Conservation (phyloP, 257 asterid genomes). For the Capsicum pubescens region DNA sequence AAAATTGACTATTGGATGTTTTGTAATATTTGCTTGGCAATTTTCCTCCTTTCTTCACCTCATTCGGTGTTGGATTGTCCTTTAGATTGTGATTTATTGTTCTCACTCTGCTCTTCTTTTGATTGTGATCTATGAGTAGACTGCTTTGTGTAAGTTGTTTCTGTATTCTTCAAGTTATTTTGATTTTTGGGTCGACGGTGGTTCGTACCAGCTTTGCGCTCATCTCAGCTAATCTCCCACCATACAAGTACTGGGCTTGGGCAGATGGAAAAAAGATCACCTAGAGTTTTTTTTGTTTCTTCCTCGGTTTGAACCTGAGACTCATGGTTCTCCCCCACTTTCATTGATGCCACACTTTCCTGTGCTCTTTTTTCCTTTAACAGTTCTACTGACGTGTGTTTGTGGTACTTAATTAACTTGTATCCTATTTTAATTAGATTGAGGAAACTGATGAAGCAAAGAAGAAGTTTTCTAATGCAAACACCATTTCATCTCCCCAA, state of each 20-base stretch:
- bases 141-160: not conserved
- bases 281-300: not conserved
- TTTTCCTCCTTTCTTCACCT: not conserved
- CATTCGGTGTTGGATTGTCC: not conserved
- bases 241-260: not conserved
- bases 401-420: not conserved
- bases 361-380: not conserved
- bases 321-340: not conserved
- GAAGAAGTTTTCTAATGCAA: slow-evolving; percentile 95
- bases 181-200: not conserved
- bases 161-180: not conserved
- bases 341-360: not conserved
- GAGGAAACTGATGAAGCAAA: slow-evolving; percentile 98
- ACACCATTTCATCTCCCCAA: slow-evolving; percentile 97
- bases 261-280: not conserved
- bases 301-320: not conserved
- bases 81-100: not conserved
- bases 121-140: not conserved
- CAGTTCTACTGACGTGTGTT: not conserved
- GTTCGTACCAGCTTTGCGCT: not conserved
- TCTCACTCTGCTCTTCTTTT: slow-evolving; percentile 2
- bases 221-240: not conserved
- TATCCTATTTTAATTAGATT: slow-evolving; percentile 48
- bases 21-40: not conserved
- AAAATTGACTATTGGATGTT: not conserved